Conservation (phyloP, 1,139 yeast genomes). For the Suhomyces bokatorum region DNA sequence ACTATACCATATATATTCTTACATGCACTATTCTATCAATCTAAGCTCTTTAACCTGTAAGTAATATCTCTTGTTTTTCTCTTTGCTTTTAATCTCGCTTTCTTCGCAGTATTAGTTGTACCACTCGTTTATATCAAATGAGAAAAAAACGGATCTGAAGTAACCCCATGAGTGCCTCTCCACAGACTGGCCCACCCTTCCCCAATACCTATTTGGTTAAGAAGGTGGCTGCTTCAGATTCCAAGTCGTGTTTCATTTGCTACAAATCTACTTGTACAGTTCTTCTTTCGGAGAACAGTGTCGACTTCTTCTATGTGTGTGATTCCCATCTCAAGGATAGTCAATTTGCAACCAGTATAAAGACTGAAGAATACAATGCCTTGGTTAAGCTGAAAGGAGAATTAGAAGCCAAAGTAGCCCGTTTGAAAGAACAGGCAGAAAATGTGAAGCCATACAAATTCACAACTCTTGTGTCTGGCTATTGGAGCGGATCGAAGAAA, state of each 20-base stretch:
- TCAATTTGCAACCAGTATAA: slow-evolving; percentile 58
- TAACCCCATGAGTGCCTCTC: slow-evolving; percentile 7
- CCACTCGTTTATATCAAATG: background rate
- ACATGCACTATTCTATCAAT: too few relatives aligned
- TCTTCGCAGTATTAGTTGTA: background rate
- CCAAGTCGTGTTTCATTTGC: slow-evolving; percentile 66
- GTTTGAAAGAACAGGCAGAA: slow-evolving; percentile 19
- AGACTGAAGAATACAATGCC: slow-evolving; percentile 47
- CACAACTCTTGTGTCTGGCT: slow-evolving; percentile 7
- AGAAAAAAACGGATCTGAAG: background rate
- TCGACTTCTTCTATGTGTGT: slow-evolving; percentile 73
- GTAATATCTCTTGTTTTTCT: too few relatives aligned
- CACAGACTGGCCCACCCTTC: slow-evolving; percentile 35
- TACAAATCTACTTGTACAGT: slow-evolving; percentile 66
- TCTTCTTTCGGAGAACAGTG: slow-evolving; percentile 49
- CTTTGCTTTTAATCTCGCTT: background rate
- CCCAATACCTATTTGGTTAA: slow-evolving; percentile 55
- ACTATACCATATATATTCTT: too few relatives aligned
- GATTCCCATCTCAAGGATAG: slow-evolving; percentile 61
- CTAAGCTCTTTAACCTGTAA: too few relatives aligned
- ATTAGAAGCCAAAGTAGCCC: slow-evolving; percentile 26
- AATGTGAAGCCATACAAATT: slow-evolving; percentile 34
- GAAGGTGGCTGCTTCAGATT: slow-evolving; percentile 55
- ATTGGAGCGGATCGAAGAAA: slow-evolving; percentile 16
- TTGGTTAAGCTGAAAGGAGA: slow-evolving; percentile 40